phyloP scores from a whole-genome alignment of 2,329 filamentous ascomycete genomes.

The Colletotrichum sp. region DNA sequence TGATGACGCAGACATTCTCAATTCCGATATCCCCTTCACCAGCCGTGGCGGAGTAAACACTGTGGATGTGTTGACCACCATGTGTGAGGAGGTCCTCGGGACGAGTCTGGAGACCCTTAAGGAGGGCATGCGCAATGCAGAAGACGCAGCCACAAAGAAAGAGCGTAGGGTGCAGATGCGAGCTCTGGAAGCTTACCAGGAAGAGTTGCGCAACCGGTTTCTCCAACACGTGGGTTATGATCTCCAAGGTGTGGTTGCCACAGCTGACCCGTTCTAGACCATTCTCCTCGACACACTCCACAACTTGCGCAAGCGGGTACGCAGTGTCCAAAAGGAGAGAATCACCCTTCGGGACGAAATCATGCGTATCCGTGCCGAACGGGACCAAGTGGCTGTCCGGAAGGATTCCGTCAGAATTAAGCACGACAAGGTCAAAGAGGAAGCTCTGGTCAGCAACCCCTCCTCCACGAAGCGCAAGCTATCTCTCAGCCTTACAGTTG shows the following conservation, averaged over 20 bases:
- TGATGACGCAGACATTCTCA: conserved; percentile 49
- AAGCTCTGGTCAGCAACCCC: conserved; percentile 50
- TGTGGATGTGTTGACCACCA: conserved; percentile 65
- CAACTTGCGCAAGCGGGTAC: conserved; percentile 61
- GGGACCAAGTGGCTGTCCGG: conserved; percentile 65
- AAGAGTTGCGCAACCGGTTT: conserved; percentile 60
- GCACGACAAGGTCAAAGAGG: conserved; percentile 60
- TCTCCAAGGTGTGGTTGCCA: conserved; percentile 11
- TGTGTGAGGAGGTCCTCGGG: conserved; percentile 66
- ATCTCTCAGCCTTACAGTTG: background rate
- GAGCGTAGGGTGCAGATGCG: conserved; percentile 60
- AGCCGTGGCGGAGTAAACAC: conserved; percentile 63
- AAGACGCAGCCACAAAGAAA: conserved; percentile 52
- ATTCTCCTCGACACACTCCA: conserved; percentile 66
- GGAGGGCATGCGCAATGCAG: conserved; percentile 39
- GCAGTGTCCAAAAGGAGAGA: conserved; percentile 62
- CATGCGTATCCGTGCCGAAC: conserved; percentile 61
- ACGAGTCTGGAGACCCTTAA: conserved; percentile 53
- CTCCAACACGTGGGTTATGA: conserved; percentile 61
- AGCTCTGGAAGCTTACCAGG: conserved; percentile 63
- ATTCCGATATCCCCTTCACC: conserved; percentile 57
- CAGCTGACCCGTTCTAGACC: conserved; percentile 40
- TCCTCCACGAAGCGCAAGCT: background rate
- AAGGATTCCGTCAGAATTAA: conserved; percentile 68
- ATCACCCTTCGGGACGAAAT: conserved; percentile 63